These are phyloP conservation scores for Floccularia luteovirens DNA, from an alignment of 768 basidiomycete species.

Conservation along the genomic window DNA sequence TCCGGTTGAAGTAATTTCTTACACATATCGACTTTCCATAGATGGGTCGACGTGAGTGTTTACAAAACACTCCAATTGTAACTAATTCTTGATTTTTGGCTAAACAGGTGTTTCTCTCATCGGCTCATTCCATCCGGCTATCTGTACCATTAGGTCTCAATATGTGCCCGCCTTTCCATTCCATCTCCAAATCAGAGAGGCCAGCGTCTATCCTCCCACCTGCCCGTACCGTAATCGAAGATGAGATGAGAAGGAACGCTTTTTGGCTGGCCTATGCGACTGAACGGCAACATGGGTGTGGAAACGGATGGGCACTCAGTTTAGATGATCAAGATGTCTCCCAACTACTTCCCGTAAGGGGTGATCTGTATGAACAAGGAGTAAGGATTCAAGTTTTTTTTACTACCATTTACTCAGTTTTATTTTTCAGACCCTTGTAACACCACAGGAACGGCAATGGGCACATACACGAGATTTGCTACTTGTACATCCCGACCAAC, in stretches of 20 bases:
- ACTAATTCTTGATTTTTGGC: conserved; percentile 2
- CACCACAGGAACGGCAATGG: conserved; percentile 55
- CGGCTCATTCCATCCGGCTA: conserved; percentile 49
- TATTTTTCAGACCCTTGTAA: conserved; percentile 33
- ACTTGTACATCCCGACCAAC: conserved; percentile 49
- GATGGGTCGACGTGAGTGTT: conserved; percentile 64
- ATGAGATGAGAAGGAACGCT: conserved; percentile 63
- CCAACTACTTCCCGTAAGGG: conserved; percentile 59
- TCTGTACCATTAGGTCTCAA: conserved; percentile 65
- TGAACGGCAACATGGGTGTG: conserved; percentile 60
- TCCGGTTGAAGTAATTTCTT: conserved; percentile 2
- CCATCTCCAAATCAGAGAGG: conserved; percentile 50
- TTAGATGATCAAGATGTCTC: conserved; percentile 72
- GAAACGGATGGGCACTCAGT: conserved; percentile 64
- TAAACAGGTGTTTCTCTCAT: conserved; percentile 49
- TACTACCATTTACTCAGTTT: conserved; percentile 1
- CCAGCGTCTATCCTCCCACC: conserved; percentile 53
- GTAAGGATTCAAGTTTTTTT: conserved; percentile 27
- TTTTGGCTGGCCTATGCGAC: conserved; percentile 69
- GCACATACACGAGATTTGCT: conserved; percentile 55
- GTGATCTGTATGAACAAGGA: conserved; percentile 53
- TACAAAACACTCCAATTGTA: background rate
- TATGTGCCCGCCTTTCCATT: conserved; percentile 57
- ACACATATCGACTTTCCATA: conserved; percentile 14
- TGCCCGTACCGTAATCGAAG: conserved; percentile 57